Evolutionary conservation across 306 rosid genomes (phyloP), one percentile per base, ranked within the genome.

Genomic region (Rosa multiflora): DNA sequence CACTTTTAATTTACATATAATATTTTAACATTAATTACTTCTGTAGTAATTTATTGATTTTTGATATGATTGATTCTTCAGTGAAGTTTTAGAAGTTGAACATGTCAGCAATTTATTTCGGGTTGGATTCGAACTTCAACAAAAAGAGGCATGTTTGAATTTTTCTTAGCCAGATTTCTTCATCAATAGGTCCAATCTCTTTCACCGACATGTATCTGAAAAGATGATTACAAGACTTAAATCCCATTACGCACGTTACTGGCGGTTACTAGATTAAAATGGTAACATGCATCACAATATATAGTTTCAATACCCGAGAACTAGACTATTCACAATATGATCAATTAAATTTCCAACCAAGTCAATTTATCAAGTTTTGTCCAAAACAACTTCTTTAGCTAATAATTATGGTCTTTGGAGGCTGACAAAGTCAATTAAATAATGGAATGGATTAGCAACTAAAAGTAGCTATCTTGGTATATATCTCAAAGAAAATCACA

Each of bases 341-440:
- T 66, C 70, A 7, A 40, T 35, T 2, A 26, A 12, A 62, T 35
- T 23, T 73, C 51, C 13, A 37, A 55, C 32, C 37, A 35, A 48
- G 76, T 32, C 73, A 39, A 74, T 43, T 42, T 67, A 74, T 74
- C 53, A n/a, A 44, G 72, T 39, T 43, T 7, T 67, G 26, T 63
- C 42, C 15, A 72, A 70, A 73, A 53, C 67, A 39, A 37, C 10
- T 39, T 29, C 66, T 66, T 55, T 55, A 55, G 29, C 32, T 39
- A 63, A 12, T 13, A 29, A 26, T 5, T 4, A 5, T 21, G 8
- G 15, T 20, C 62, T n/a, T 20, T 8, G 17, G 40, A 61, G 69
- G 69, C 9, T 32, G 43, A 32, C 12, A n/a, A 35, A 13, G 44
- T 15, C 44, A 29, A 35, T 64, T 64, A 64, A 32, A 6, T 15